Conservation (phyloP, 2,329 filamentous ascomycete species). For the Trichoderma sp. region DNA sequence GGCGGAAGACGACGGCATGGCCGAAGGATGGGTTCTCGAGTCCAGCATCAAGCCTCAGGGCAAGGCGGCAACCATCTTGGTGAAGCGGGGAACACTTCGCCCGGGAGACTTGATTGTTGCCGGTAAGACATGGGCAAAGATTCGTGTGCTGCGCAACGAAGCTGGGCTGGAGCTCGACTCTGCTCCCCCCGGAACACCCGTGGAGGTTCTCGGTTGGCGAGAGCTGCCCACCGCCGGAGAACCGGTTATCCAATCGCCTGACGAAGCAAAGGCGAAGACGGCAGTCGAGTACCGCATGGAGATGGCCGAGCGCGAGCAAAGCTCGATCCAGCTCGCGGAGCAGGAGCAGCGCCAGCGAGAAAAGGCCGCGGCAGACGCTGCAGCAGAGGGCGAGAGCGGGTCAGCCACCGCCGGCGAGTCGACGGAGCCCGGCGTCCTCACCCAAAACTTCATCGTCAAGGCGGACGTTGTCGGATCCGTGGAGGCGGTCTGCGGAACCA, state of each 20-base stretch:
- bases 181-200: slow-evolving; percentile 83
- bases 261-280: slow-evolving; percentile 75
- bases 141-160: slow-evolving; percentile 85
- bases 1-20: slow-evolving; percentile 73
- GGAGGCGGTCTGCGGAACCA: slow-evolving; percentile 80
- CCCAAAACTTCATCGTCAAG: slow-evolving; percentile 83
- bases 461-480: slow-evolving; percentile 92
- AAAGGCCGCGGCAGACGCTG: slow-evolving; percentile 46
- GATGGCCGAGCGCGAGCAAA: slow-evolving; percentile 69
- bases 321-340: slow-evolving; percentile 79
- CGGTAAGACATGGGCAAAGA: slow-evolving; percentile 82
- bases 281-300: slow-evolving; percentile 78
- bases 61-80: slow-evolving; percentile 83
- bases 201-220: slow-evolving; percentile 94
- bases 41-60: slow-evolving; percentile 84
- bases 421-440: slow-evolving; percentile 48
- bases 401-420: slow-evolving; percentile 36
- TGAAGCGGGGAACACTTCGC: slow-evolving; percentile 82
- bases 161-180: slow-evolving; percentile 70
- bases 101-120: slow-evolving; percentile 83
- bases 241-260: slow-evolving; percentile 78
- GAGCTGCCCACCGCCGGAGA: slow-evolving; percentile 81
- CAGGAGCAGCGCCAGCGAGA: slow-evolving; percentile 65
- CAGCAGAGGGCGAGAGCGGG: slow-evolving; percentile 44
- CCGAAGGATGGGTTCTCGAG: slow-evolving; percentile 93